A percentile compares a stretch with the other conserved stretches of the same genome.
Conservation (phyloP, 2,329 filamentous ascomycete genomes). For the Alternaria arbusti region DNA sequence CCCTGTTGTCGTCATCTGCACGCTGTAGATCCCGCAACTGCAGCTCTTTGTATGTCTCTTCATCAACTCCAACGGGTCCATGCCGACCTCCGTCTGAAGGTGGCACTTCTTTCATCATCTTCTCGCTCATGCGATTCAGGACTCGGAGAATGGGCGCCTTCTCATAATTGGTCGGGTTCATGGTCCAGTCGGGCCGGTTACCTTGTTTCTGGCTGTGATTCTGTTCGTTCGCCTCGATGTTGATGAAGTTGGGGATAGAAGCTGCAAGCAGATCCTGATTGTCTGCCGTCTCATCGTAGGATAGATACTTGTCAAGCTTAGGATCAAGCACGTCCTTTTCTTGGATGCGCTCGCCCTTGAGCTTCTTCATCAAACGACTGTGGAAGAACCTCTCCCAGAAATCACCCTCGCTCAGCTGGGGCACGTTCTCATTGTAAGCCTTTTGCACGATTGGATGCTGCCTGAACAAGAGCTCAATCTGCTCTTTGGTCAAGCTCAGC, state of each 20-base stretch:
- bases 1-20: conserved; percentile 74
- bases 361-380: conserved; percentile 85
- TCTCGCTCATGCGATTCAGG: conserved; percentile 89
- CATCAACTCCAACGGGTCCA: conserved; percentile 70
- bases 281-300: conserved; percentile 67
- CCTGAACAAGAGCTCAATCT: conserved; percentile 89
- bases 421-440: conserved; percentile 90
- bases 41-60: conserved; percentile 76
- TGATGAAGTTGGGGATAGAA: conserved; percentile 85
- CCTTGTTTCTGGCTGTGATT: conserved; percentile 87
- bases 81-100: conserved; percentile 75
- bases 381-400: conserved; percentile 97
- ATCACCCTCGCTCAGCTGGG: conserved; percentile 73
- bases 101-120: conserved; percentile 87
- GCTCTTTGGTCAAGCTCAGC: conserved; percentile 86
- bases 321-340: conserved; percentile 78
- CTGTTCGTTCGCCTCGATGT: conserved; percentile 92
- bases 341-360: conserved; percentile 85
- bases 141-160: conserved; percentile 90
- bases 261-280: conserved; percentile 58
- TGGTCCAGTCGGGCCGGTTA: conserved; percentile 87
- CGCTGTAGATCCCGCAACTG: conserved; percentile 80
- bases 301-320: conserved; percentile 85
- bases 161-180: conserved; percentile 75
- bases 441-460: conserved; percentile 90